A percentile compares a stretch with the other conserved stretches of the same genome.
These are phyloP conservation scores for Raddia distichophylla DNA, from an alignment of 176 grass and related monocot genomes.

Conservation along the genomic window DNA sequence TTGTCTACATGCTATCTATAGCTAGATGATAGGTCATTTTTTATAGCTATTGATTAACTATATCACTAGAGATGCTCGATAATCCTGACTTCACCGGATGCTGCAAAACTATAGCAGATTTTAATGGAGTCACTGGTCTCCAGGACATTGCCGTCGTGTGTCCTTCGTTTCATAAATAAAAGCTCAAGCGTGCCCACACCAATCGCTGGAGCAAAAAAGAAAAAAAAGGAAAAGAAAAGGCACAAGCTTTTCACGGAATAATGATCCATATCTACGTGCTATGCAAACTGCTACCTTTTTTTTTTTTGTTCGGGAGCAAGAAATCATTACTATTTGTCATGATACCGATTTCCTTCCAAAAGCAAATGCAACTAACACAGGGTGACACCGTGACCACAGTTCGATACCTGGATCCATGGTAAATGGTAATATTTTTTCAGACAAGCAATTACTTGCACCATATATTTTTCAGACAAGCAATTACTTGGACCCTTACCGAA, in stretches of 20 bases:
- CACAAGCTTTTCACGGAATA: constrained; percentile 8
- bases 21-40: too few relatives aligned
- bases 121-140: background rate
- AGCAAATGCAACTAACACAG: constrained; percentile 28
- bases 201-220: background rate
- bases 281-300: background rate
- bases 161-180: background rate
- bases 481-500: background rate
- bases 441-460: constrained; percentile 12
- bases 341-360: constrained; percentile 31
- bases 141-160: background rate
- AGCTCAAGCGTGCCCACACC: background rate
- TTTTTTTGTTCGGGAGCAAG: constrained; percentile 29
- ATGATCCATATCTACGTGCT: constrained; percentile 24
- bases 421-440: constrained; percentile 36
- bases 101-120: background rate
- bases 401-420: constrained; percentile 9
- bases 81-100: background rate
- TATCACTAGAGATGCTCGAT: too few relatives aligned
- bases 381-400: constrained; percentile 24
- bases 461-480: constrained; percentile 36
- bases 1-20: too few relatives aligned
- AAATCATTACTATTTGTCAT: constrained; percentile 41
- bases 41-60: too few relatives aligned
- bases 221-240: background rate